phyloP scores from a whole-genome alignment of 169 alveolate genomes.

The Plasmodium inui region DNA sequence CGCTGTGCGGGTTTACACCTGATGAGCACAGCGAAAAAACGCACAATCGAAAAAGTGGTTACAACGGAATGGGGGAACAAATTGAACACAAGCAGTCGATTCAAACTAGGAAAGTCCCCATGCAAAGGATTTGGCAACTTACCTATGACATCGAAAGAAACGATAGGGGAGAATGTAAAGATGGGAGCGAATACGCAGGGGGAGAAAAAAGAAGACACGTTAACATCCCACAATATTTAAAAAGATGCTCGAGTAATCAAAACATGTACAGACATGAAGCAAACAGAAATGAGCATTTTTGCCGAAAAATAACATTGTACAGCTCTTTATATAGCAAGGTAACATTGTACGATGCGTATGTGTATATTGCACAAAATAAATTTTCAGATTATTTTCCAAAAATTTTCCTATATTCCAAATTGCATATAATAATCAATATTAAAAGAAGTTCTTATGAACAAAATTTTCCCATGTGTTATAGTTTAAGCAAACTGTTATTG shows the following conservation, averaged over 20 bases:
- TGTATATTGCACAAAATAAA: constrained; percentile 30
- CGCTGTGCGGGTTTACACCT: neutral
- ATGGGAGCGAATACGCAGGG: neutral
- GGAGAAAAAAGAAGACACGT: neutral
- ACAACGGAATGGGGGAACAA: neutral
- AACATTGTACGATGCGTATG: constrained; percentile 49
- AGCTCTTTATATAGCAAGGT: constrained; percentile 36
- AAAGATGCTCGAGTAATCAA: neutral
- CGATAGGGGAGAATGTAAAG: too few species aligned
- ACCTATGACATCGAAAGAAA: neutral
- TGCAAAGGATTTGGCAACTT: neutral
- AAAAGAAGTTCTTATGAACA: constrained; percentile 70
- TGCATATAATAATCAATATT: constrained; percentile 51
- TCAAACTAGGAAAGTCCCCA: neutral
- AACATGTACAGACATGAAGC: neutral
- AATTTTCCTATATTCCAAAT: constrained; percentile 54
- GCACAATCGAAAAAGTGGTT: neutral
- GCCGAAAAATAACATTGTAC: constrained; percentile 39
- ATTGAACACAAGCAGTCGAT: neutral
- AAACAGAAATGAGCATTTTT: neutral
- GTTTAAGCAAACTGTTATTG: constrained; percentile 49
- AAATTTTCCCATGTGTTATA: constrained; percentile 52
- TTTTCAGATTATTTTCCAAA: constrained; percentile 66
- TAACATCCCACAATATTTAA: neutral
- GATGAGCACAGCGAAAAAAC: neutral